Conservation (phyloP, 2,329 filamentous ascomycete species). For the Arthrobotrys iridis region DNA sequence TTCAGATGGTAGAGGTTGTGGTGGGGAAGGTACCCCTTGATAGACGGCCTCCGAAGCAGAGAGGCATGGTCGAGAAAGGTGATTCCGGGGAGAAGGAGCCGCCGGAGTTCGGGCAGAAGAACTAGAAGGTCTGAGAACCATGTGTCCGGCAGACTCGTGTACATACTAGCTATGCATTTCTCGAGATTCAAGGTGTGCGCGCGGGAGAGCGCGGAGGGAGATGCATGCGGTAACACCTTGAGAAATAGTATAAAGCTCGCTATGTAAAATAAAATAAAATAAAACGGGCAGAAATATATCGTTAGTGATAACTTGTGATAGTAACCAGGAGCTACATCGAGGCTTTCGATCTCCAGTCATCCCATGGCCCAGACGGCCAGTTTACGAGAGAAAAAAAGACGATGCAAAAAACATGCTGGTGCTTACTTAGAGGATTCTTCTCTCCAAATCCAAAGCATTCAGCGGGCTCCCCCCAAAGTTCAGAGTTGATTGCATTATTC, state of each 20-base stretch:
- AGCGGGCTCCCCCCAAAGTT: conserved; percentile 55
- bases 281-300: not conserved
- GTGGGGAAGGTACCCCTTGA: conserved; percentile 29
- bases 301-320: not conserved
- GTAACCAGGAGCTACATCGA: too few relatives aligned
- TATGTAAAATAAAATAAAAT: not conserved
- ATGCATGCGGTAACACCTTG: not conserved
- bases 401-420: not conserved
- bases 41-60: conserved; percentile 15
- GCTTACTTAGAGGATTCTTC: conserved; percentile 32
- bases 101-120: conserved; percentile 40
- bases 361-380: too few relatives aligned
- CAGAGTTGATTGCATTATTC: conserved; percentile 46
- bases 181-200: conserved; percentile 46
- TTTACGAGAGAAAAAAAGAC: too few relatives aligned
- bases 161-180: conserved; percentile 49
- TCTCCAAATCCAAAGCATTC: conserved; percentile 46
- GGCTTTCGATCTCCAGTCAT: too few relatives aligned
- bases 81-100: conserved; percentile 37
- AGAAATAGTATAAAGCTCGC: conserved; percentile 43
- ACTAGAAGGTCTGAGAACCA: conserved; percentile 55
- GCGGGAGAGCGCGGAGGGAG: conserved; percentile 3
- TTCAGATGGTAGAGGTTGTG: conserved; percentile 39
- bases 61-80: conserved; percentile 55
- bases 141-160: conserved; percentile 51